Conservation (phyloP, 1,139 yeast genomes). For the Hansenula lynferdii region DNA sequence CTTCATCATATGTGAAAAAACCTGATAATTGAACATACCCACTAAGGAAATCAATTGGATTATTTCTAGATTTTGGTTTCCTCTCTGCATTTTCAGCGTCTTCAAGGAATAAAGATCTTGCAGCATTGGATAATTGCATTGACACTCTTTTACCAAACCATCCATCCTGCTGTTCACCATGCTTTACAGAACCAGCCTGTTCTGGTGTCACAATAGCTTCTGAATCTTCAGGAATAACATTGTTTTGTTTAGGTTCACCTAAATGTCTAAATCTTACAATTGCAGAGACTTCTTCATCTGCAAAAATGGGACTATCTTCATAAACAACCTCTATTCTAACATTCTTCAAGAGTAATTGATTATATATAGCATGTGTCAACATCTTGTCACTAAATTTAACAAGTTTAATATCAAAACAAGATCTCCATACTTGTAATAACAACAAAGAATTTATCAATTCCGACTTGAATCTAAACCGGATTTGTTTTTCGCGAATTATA, state of each 20-base stretch:
- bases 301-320: slow-evolving; percentile 33
- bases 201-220: no score
- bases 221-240: slow-evolving; percentile 12
- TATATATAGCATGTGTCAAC: slow-evolving; percentile 17
- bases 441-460: no score
- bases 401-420: no score
- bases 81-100: slow-evolving; percentile 25
- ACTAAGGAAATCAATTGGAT: slow-evolving; percentile 40
- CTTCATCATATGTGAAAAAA: slow-evolving; percentile 58
- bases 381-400: no score
- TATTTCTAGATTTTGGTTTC: slow-evolving; percentile 18
- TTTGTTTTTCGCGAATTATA: no score
- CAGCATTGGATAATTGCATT: slow-evolving; percentile 35
- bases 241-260: slow-evolving; percentile 18
- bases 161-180: slow-evolving; percentile 9
- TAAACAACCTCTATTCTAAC: slow-evolving; percentile 31
- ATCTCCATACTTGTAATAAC: no score
- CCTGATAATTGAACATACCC: slow-evolving; percentile 81
- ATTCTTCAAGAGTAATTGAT: slow-evolving; percentile 21
- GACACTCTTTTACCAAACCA: slow-evolving; percentile 37
- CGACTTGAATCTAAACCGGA: no score
- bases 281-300: slow-evolving; percentile 33
- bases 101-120: slow-evolving; percentile 31
- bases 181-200: slow-evolving; percentile 1
- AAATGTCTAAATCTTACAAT: slow-evolving; percentile 32